Percentiles rank a stretch among this genome's conserved stretches.
These are phyloP conservation scores for Umbilicus rupestris DNA, from an alignment of 164 flowering plant genomes.

Conservation along the genomic window DNA sequence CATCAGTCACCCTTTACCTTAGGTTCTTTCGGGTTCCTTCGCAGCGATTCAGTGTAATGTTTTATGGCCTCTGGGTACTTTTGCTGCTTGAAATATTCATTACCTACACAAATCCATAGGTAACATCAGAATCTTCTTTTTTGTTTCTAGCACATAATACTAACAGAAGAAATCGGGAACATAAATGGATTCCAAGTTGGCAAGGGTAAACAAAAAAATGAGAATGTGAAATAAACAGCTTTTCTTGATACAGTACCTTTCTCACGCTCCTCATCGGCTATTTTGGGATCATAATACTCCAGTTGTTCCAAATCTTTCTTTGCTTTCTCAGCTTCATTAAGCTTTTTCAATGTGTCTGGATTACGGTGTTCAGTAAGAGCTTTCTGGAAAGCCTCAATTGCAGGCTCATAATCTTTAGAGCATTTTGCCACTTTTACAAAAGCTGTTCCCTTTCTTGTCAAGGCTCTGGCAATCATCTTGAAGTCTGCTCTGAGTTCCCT, in stretches of 20 bases:
- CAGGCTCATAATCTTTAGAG: constrained; percentile 86
- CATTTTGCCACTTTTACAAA: constrained; percentile 74
- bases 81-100: constrained; percentile 80
- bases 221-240: background rate
- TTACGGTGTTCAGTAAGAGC: constrained; percentile 96
- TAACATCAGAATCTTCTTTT: background rate
- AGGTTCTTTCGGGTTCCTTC: constrained; percentile 82
- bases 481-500: constrained; percentile 85
- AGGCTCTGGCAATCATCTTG: constrained; percentile 89
- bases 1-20: constrained; percentile 30
- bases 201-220: background rate
- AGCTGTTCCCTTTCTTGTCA: constrained; percentile 94
- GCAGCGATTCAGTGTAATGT: constrained; percentile 86
- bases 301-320: constrained; percentile 92
- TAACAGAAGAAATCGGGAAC: background rate
- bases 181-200: background rate
- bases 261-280: constrained; percentile 95
- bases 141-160: background rate
- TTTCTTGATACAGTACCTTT: constrained; percentile 43
- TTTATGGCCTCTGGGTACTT: constrained; percentile 85
- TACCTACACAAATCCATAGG: constrained; percentile 34
- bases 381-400: constrained; percentile 88
- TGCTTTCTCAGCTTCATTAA: constrained; percentile 91
- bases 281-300: constrained; percentile 74
- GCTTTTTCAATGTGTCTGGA: constrained; percentile 85